Percentiles rank a stretch among this genome's conserved stretches.
Evolutionary conservation across 2,329 filamentous ascomycete genomes (phyloP).

Genomic region (Alternaria sp.): DNA sequence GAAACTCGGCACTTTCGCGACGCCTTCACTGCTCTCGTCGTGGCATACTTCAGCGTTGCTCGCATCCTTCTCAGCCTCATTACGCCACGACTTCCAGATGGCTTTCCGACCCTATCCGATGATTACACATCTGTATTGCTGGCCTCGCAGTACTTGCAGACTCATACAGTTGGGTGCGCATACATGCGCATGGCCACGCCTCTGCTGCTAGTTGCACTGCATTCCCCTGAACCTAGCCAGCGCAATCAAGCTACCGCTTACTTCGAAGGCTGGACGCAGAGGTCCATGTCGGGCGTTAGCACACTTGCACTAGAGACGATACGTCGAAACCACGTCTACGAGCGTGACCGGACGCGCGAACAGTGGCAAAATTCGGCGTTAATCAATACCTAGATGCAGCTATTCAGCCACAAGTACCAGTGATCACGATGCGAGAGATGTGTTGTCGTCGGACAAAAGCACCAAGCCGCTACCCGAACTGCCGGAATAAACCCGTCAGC

Average conservation of each 20-base stretch:
- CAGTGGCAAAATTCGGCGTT: neutral
- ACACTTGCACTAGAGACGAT: slow-evolving; percentile 32
- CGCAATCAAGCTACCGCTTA: slow-evolving; percentile 15
- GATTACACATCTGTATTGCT: slow-evolving; percentile 28
- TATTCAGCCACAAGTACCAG: neutral
- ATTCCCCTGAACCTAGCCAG: slow-evolving; percentile 24
- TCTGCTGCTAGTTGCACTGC: slow-evolving; percentile 36
- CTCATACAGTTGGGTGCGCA: slow-evolving; percentile 30
- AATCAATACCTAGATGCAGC: neutral
- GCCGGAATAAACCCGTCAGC: neutral
- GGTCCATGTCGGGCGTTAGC: slow-evolving; percentile 38
- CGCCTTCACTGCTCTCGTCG: slow-evolving; percentile 31
- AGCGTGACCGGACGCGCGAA: neutral
- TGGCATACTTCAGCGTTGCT: slow-evolving; percentile 32
- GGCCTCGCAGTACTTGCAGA: slow-evolving; percentile 26
- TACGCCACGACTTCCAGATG: slow-evolving; percentile 10
- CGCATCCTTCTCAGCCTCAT: slow-evolving; percentile 26
- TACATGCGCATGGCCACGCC: slow-evolving; percentile 43
- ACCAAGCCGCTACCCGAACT: neutral
- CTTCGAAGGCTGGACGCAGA: slow-evolving; percentile 31
- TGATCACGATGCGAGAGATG: neutral
- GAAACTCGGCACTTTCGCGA: slow-evolving; percentile 22
- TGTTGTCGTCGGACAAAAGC: neutral
- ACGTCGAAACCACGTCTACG: neutral
- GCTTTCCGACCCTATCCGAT: slow-evolving; percentile 17